Conservation (phyloP, 805 yeast species). For the Kluyveromyces wickerhamii region DNA sequence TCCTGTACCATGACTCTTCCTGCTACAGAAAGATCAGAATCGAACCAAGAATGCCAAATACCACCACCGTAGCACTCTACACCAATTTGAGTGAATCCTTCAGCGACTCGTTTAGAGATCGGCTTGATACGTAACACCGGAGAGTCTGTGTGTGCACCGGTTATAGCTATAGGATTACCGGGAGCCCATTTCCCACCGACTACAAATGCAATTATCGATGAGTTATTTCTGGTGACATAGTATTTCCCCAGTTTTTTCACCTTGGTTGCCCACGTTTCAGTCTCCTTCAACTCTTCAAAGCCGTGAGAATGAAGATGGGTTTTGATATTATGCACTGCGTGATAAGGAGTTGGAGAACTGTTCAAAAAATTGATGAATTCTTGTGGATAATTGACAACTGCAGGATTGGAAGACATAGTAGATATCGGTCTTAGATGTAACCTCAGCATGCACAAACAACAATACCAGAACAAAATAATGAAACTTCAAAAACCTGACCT, state of each 20-base stretch:
- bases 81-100: constrained; percentile 82
- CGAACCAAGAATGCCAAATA: constrained; percentile 96
- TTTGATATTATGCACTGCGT: constrained; percentile 69
- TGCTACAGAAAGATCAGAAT: constrained; percentile 83
- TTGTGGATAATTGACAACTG: constrained; percentile 22
- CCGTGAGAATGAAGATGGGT: constrained; percentile 50
- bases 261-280: constrained; percentile 56
- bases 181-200: constrained; percentile 66
- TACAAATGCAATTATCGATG: constrained; percentile 81
- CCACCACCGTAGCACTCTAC: constrained; percentile 96
- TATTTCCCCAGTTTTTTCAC: constrained; percentile 56
- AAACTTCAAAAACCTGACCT: too few species aligned
- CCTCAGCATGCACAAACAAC: constrained; percentile 26
- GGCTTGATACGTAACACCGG: constrained; percentile 90
- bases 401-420: constrained; percentile 9
- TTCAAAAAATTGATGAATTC: constrained; percentile 75
- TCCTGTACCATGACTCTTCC: constrained; percentile 76
- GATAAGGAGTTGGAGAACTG: constrained; percentile 89
- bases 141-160: constrained; percentile 96
- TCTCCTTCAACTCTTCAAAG: constrained; percentile 65
- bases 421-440: constrained; percentile 21
- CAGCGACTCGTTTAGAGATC: constrained; percentile 55
- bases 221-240: constrained; percentile 82
- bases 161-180: constrained; percentile 78
- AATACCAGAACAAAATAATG: too few species aligned